Conservation (phyloP, 2,329 filamentous ascomycete genomes). For the Cadophora luteo-olivacea region DNA sequence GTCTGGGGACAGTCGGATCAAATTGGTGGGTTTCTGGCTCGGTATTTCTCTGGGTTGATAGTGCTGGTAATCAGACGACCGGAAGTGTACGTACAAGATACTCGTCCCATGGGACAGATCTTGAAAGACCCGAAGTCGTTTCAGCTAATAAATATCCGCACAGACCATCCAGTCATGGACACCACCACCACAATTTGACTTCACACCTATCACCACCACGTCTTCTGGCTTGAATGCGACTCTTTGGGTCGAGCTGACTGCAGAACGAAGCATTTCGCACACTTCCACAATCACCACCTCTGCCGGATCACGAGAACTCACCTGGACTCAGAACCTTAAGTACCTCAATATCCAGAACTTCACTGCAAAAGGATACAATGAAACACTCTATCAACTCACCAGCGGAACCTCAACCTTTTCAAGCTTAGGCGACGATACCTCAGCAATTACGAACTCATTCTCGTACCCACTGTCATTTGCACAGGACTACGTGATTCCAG, state of each 20-base stretch:
- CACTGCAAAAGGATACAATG: conserved; percentile 31
- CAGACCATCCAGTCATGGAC: conserved; percentile 24
- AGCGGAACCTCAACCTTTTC: conserved; percentile 30
- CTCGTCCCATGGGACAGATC: neutral
- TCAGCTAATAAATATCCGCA: neutral
- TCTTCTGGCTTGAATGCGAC: conserved; percentile 23
- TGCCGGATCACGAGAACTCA: conserved; percentile 27
- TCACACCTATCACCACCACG: conserved; percentile 25
- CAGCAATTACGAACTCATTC: conserved; percentile 26
- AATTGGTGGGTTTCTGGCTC: conserved; percentile 81
- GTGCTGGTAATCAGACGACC: conserved; percentile 28
- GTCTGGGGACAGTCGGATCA: conserved; percentile 57
- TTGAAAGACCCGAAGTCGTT: neutral
- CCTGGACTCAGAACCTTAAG: conserved; percentile 31
- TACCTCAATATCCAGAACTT: conserved; percentile 35
- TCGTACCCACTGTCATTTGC: conserved; percentile 32
- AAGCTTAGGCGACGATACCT: neutral
- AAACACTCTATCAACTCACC: conserved; percentile 33
- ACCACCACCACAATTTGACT: conserved; percentile 21
- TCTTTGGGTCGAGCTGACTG: conserved; percentile 28
- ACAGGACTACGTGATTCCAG: conserved; percentile 25
- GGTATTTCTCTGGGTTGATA: conserved; percentile 68
- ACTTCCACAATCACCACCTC: conserved; percentile 34
- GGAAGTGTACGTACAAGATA: conserved; percentile 24
- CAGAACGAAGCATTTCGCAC: conserved; percentile 29